Evolutionary conservation across 352 stramenopile species (phyloP).

Genomic region (Ophiocytium majus): DNA sequence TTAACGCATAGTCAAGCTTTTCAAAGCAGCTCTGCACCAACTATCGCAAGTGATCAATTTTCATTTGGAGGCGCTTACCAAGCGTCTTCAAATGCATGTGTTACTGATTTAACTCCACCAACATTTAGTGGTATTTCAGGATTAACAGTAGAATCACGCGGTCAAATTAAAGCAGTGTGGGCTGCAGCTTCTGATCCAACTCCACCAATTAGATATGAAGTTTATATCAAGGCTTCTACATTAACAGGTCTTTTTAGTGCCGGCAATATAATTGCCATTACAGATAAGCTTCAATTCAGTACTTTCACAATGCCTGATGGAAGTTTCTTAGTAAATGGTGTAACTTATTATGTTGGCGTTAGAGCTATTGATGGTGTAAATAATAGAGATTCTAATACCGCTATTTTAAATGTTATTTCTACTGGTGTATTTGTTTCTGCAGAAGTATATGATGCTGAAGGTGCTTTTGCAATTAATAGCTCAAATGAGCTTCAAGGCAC

Average conservation of each 20-base stretch:
- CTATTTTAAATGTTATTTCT: conserved; percentile 6
- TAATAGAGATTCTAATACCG: conserved; percentile 13
- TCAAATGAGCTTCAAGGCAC: background rate
- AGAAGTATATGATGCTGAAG: conserved; percentile 13
- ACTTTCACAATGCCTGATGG: conserved; percentile 8
- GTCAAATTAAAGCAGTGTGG: conserved; percentile 17
- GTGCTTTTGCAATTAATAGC: conserved; percentile 7
- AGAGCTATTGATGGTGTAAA: conserved; percentile 13
- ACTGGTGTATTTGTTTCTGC: conserved; percentile 12
- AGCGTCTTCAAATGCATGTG: conserved; percentile 15
- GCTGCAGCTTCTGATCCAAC: conserved; percentile 13
- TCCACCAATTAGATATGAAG: conserved; percentile 14
- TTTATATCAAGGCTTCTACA: conserved; percentile 13
- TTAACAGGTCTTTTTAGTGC: conserved; percentile 16
- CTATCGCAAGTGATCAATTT: conserved; percentile 19
- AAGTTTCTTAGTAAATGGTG: conserved; percentile 3
- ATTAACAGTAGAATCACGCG: conserved; percentile 13
- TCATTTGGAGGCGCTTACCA: conserved; percentile 17
- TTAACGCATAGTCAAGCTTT: conserved; percentile 19
- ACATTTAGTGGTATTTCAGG: conserved; percentile 6
- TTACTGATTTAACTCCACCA: conserved; percentile 10
- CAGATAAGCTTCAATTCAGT: conserved; percentile 21
- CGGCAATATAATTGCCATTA: conserved; percentile 13
- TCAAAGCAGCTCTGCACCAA: conserved; percentile 19
- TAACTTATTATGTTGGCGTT: conserved; percentile 8